These are phyloP conservation scores for Adansonia rubrostipa DNA, from an alignment of 441 rosid genomes.

Conservation along the genomic window DNA sequence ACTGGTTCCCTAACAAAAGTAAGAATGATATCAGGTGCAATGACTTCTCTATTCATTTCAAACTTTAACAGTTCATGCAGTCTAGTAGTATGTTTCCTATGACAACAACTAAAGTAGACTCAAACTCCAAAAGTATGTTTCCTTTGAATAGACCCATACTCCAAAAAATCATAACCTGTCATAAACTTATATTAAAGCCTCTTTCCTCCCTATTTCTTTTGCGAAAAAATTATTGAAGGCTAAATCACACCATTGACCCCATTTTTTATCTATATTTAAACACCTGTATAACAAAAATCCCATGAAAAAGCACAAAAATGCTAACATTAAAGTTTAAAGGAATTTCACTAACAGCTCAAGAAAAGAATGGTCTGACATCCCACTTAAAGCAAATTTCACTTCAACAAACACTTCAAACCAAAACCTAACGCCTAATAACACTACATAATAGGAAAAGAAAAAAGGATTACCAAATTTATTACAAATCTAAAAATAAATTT, in stretches of 20 bases:
- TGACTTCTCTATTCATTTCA: background rate
- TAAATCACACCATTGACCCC: background rate
- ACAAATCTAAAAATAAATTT: conserved; percentile 3
- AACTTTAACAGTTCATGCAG: conserved; percentile 11
- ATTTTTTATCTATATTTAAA: background rate
- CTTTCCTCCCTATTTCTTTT: background rate
- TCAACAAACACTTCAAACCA: background rate
- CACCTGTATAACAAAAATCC: background rate
- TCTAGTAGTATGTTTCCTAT: background rate
- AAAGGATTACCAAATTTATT: background rate
- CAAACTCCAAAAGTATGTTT: background rate
- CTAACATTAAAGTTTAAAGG: background rate
- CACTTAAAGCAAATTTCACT: conserved; percentile 12
- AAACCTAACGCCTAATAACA: background rate
- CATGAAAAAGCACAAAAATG: background rate
- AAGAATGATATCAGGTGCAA: conserved; percentile 13
- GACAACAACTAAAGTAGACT: conserved; percentile 2
- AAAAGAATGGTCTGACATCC: background rate
- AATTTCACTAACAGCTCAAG: background rate
- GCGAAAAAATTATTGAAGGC: background rate
- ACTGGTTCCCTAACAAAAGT: conserved; percentile 8
- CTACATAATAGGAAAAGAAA: background rate
- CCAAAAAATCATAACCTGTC: background rate
- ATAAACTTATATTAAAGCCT: background rate
- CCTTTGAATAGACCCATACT: background rate